Evolutionary conservation across 176 grass and related monocot species (phyloP).

Genomic region (Saccharum spontaneum): DNA sequence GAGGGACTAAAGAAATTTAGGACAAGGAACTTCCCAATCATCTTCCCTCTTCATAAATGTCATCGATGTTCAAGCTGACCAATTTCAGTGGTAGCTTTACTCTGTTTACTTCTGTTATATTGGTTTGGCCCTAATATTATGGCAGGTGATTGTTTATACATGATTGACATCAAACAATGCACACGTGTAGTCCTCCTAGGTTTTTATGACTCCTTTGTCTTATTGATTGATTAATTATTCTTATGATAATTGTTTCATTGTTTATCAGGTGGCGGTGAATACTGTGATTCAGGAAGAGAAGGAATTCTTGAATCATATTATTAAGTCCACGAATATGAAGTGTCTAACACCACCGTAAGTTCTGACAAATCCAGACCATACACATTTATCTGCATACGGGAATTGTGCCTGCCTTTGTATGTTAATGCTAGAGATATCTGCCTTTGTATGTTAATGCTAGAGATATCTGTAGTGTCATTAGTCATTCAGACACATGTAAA

Average conservation of each 20-base stretch:
- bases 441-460: not conserved
- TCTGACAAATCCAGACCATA: not conserved
- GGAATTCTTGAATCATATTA: constrained; percentile 84
- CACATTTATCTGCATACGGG: not conserved
- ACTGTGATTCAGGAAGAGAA: constrained; percentile 79
- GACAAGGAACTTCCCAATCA: not conserved
- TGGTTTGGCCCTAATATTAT: not conserved
- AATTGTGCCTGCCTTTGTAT: not conserved
- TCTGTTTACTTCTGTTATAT: not conserved
- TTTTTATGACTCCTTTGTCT: not conserved
- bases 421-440: not conserved
- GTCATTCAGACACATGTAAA: not conserved
- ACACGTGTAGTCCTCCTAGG: not conserved
- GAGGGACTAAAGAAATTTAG: too few relatives aligned
- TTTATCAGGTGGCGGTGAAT: constrained; percentile 65
- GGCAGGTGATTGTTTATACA: not conserved
- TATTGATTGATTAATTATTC: constrained; percentile 3
- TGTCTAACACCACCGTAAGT: constrained; percentile 82
- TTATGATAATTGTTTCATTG: not conserved
- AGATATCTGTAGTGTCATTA: not conserved
- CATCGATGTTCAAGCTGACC: not conserved
- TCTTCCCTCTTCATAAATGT: not conserved
- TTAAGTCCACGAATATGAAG: constrained; percentile 92
- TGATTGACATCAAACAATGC: not conserved
- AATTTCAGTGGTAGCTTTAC: not conserved